Percentiles rank a stretch among this genome's conserved stretches.
Evolutionary conservation across 1,139 yeast genomes (phyloP).

Genomic region (Nakaseomyces sp.): DNA sequence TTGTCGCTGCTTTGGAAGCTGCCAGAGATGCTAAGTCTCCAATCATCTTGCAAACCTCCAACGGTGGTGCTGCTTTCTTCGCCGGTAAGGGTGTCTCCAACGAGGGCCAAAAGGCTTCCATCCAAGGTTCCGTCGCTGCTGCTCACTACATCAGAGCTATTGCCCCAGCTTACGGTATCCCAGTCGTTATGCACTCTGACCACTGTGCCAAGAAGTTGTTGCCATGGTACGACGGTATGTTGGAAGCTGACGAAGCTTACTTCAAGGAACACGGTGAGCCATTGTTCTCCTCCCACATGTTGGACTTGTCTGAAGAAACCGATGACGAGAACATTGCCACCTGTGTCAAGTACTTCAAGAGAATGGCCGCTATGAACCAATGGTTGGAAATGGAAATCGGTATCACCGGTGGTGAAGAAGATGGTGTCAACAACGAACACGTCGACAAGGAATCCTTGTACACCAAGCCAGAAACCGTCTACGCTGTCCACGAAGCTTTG

Average conservation of each 20-base stretch:
- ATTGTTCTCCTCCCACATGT: constrained; percentile 97
- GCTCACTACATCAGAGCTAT: constrained; percentile 95
- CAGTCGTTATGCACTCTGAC: constrained; percentile 95
- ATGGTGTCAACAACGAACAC: constrained; percentile 97
- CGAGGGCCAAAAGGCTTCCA: constrained; percentile 87
- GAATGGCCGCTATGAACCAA: constrained; percentile 91
- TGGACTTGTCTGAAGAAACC: constrained; percentile 93
- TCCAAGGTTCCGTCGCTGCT: constrained; percentile 94
- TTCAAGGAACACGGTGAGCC: constrained; percentile 84
- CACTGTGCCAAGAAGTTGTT: constrained; percentile 98
- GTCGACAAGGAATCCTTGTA: constrained; percentile 81
- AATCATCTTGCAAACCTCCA: constrained; percentile 92
- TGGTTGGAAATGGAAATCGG: constrained; percentile 99
- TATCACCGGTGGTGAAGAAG: constrained; percentile 99
- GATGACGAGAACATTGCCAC: constrained; percentile 93
- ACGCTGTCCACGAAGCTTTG: constrained; percentile 81
- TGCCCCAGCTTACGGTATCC: constrained; percentile 95
- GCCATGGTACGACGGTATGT: constrained; percentile 98
- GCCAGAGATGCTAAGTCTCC: constrained; percentile 96
- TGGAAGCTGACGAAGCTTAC: constrained; percentile 91
- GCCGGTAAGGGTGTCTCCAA: constrained; percentile 98
- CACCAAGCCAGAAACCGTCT: constrained; percentile 95
- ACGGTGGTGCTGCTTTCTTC: constrained; percentile 99
- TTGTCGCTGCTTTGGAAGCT: constrained; percentile 93
- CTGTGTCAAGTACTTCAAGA: constrained; percentile 89